Percentiles rank a stretch among this genome's conserved stretches.
Evolutionary conservation across 306 rosid genomes (phyloP).

Genomic region (Luffa acutangula): DNA sequence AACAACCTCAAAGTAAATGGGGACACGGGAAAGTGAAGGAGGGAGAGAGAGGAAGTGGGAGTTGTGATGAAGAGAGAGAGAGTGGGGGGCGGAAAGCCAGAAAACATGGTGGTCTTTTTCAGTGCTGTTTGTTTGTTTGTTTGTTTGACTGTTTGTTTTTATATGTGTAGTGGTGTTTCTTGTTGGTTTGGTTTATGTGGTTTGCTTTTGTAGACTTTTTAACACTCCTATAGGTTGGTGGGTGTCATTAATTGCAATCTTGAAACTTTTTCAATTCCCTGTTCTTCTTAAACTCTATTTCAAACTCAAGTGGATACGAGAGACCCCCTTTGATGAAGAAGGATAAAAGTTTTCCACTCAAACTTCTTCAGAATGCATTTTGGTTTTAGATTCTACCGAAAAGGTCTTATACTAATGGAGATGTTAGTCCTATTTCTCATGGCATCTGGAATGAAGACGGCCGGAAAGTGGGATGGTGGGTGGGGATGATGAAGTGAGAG

Average conservation of each 20-base stretch:
- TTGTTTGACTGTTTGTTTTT: background rate
- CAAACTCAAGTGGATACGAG: background rate
- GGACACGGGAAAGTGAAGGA: slow-evolving; percentile 9
- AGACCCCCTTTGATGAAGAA: background rate
- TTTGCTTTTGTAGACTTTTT: background rate
- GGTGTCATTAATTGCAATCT: slow-evolving; percentile 31
- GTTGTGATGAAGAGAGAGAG: background rate
- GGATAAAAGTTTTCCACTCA: background rate
- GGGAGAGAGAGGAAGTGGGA: background rate
- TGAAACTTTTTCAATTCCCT: slow-evolving; percentile 22
- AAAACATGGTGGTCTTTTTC: slow-evolving; percentile 23
- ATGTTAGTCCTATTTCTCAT: background rate
- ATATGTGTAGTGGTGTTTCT: background rate
- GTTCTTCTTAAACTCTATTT: slow-evolving; percentile 3
- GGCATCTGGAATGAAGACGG: background rate
- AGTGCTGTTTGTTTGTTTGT: background rate
- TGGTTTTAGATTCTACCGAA: background rate
- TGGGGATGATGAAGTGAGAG: background rate
- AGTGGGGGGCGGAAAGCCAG: slow-evolving; percentile 22
- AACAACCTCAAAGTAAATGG: slow-evolving; percentile 6
- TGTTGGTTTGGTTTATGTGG: slow-evolving; percentile 23
- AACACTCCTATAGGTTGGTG: slow-evolving; percentile 26
- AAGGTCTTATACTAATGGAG: background rate
- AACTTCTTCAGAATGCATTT: background rate
- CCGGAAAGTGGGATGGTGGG: background rate